phyloP scores from a whole-genome alignment of 2,329 filamentous ascomycete species.

The Apiospora sp. region DNA sequence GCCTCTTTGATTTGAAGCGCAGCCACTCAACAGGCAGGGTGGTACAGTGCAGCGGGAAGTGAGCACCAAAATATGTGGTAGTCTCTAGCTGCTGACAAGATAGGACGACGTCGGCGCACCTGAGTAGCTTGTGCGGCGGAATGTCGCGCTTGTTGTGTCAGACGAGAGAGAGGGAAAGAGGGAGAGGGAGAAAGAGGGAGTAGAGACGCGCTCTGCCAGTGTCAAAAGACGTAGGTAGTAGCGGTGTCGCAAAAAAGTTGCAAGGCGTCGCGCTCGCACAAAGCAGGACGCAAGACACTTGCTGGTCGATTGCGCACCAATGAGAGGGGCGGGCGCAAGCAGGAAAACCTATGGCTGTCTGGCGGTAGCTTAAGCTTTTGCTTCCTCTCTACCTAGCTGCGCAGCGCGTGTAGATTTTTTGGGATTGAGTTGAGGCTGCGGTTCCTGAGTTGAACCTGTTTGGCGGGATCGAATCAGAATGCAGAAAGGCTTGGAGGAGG shows the following conservation, averaged over 20 bases:
- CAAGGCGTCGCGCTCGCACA: slow-evolving; percentile 19
- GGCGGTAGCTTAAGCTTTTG: neutral
- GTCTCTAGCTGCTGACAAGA: slow-evolving; percentile 16
- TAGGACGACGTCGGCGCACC: slow-evolving; percentile 18
- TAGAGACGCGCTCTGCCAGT: slow-evolving; percentile 10
- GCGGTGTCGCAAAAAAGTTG: slow-evolving; percentile 10
- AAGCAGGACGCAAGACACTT: slow-evolving; percentile 9
- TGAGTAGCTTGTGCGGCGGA: slow-evolving; percentile 6
- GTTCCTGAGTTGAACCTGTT: slow-evolving; percentile 23
- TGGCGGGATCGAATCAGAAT: slow-evolving; percentile 30
- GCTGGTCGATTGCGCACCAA: slow-evolving; percentile 16
- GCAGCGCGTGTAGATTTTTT: neutral
- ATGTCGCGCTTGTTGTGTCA: slow-evolving; percentile 6
- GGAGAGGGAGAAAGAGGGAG: neutral
- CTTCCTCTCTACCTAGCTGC: neutral
- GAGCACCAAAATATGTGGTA: slow-evolving; percentile 4
- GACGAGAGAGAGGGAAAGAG: neutral
- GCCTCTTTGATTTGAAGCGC: slow-evolving; percentile 26
- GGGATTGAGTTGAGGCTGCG: slow-evolving; percentile 19
- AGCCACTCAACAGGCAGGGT: slow-evolving; percentile 17
- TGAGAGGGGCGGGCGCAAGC: slow-evolving; percentile 12
- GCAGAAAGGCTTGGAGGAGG: slow-evolving; percentile 24
- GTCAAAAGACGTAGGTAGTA: slow-evolving; percentile 16
- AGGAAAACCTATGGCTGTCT: neutral
- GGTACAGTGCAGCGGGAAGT: slow-evolving; percentile 15